Base-by-base conservation (phyloP, 768 basidiomycete genomes). In the Coprinellus micaceus region DNA sequence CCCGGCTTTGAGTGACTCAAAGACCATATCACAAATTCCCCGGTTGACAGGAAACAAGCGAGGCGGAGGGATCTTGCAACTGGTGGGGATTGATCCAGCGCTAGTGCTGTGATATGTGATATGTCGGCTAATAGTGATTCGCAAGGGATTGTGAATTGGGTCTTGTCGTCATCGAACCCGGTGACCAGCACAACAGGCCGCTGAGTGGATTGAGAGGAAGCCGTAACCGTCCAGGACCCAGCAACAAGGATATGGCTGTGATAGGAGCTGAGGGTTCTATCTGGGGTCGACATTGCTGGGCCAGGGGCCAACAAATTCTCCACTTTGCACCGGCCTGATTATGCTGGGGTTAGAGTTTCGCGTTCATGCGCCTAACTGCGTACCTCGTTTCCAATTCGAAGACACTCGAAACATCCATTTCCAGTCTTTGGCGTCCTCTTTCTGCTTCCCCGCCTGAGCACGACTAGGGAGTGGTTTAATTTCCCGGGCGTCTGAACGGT, bases 371-470 rank as follows among this genome's bases (percentile, higher is more conserved):
- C 64, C 59, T 29, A 58, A 1, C 22, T 26, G 54, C 77, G 61
- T 63, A 91, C 90, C 90, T 70, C 72, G 87, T 67, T 80, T 80
- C 90, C 90, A 92, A 61, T 91, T 91, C 15, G 83, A 83, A 62
- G 87, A 89, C 59, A 91, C 87, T 54, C 88, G 80, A 68, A 90
- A 91, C 89, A 91, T 90, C 82, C 82, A 88, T 69, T 89, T 91
- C 89, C 89, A 92, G 64, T 89, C 83, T 65, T 77, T 81, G 45
- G 70, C 56, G 19, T 71, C 65, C 19, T 74, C 71, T 28, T n/a
- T n/a, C n/a, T n/a, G n/a, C n/a, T n/a, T n/a, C n/a, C n/a, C n/a
- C n/a, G 64, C 63, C 57, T 71, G 60, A 4, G 74, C 79, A 66
- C 84, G 70, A 25, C 75, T 77, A 11, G 88, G 88, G 26, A 91